These are phyloP conservation scores for Macadamia tetraphylla DNA, from an alignment of 164 flowering plant genomes.

Conservation along the genomic window DNA sequence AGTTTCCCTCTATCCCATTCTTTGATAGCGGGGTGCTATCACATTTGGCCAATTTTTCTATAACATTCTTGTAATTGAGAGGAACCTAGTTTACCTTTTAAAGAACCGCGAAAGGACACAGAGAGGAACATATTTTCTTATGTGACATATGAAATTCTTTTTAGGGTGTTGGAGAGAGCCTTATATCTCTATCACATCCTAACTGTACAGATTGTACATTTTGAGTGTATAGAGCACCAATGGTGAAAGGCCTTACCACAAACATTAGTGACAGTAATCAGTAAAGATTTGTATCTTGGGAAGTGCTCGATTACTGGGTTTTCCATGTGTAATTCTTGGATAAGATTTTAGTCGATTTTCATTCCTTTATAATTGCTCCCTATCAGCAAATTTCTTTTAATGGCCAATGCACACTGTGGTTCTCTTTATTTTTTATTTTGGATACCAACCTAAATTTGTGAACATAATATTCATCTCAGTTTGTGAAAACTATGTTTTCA, in stretches of 20 bases:
- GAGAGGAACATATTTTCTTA: too few species aligned
- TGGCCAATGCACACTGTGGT: too few species aligned
- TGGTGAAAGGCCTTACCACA: not conserved
- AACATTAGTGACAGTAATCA: not conserved
- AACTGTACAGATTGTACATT: slow-evolving; percentile 15
- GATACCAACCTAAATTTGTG: too few species aligned
- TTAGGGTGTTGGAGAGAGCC: not conserved
- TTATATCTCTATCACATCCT: not conserved
- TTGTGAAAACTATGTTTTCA: too few species aligned
- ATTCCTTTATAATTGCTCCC: not conserved
- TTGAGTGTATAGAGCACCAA: slow-evolving; percentile 10
- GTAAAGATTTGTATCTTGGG: not conserved
- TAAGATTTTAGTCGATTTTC: not conserved
- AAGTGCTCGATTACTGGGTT: not conserved
- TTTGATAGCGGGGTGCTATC: not conserved
- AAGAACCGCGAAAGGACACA: too few species aligned
- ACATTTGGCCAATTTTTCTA: not conserved
- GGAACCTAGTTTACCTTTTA: too few species aligned
- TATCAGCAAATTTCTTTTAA: too few species aligned
- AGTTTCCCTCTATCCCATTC: not conserved
- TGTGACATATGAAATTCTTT: not conserved
- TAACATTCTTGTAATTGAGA: not conserved
- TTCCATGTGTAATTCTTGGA: not conserved
- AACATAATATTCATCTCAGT: too few species aligned
- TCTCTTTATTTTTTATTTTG: too few species aligned